Evolutionary conservation across 352 stramenopile genomes (phyloP).

Genomic region (Phytopythium sindhum): DNA sequence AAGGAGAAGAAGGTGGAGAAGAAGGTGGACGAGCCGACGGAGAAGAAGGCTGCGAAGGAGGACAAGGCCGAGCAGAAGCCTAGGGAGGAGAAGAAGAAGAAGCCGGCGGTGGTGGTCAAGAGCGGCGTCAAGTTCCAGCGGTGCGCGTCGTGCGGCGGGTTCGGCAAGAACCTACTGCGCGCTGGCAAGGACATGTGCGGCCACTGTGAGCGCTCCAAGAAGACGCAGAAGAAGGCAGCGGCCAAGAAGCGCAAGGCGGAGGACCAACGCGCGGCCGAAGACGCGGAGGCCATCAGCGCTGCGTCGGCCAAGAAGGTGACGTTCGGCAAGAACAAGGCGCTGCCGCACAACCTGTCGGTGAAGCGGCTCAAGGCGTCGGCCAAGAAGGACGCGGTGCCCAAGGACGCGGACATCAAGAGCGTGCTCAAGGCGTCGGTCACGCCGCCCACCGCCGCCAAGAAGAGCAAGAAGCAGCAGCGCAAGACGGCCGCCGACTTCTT

Average conservation of each 20-base stretch:
- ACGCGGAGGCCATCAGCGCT: constrained; percentile 24
- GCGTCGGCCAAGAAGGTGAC: constrained; percentile 72
- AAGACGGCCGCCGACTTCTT: constrained; percentile 77
- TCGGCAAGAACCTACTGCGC: constrained; percentile 68
- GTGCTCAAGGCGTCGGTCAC: constrained; percentile 57
- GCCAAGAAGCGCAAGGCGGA: constrained; percentile 70
- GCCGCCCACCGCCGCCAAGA: constrained; percentile 24
- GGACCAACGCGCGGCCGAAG: constrained; percentile 21
- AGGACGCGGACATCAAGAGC: constrained; percentile 61
- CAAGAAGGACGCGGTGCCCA: constrained; percentile 49
- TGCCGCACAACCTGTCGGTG: constrained; percentile 74
- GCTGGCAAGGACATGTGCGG: constrained; percentile 59
- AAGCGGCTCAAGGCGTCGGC: constrained; percentile 81
- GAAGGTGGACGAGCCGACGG: constrained; percentile 12
- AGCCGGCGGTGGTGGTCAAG: constrained; percentile 36
- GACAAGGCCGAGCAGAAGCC: background rate
- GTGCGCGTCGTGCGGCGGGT: constrained; percentile 60
- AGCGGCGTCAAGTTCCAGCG: constrained; percentile 78
- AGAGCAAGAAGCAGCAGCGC: constrained; percentile 49
- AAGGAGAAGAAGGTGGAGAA: constrained; percentile 13
- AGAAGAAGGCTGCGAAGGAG: constrained; percentile 13
- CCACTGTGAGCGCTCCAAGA: constrained; percentile 68
- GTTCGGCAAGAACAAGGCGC: constrained; percentile 83
- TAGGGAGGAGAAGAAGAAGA: constrained; percentile 19
- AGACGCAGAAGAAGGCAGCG: constrained; percentile 56